Percentiles rank a stretch among this genome's conserved stretches.
Conservation (phyloP, 768 basidiomycete species). For the Russula emetica region DNA sequence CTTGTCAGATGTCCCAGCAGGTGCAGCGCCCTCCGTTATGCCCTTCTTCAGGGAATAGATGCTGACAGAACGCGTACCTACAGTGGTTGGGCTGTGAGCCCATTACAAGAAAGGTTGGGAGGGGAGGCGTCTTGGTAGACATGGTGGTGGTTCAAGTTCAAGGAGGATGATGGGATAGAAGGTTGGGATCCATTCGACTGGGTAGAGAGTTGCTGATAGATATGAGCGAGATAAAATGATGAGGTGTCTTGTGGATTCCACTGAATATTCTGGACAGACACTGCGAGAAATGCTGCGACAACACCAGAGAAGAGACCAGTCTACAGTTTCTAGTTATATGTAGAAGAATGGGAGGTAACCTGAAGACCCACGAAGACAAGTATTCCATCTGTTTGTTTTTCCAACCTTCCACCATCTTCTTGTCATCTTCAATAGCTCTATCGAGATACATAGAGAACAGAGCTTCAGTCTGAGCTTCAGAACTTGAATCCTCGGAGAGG, state of each 20-base stretch:
- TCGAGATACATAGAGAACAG: conserved; percentile 23
- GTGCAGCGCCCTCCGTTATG: too few relatives aligned
- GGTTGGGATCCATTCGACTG: conserved; percentile 3
- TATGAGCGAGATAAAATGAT: conserved; percentile 10
- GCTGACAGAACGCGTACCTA: too few relatives aligned
- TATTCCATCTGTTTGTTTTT: conserved; percentile 21
- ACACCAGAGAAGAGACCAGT: conserved; percentile 25
- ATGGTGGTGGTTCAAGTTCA: too few relatives aligned
- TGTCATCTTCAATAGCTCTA: conserved; percentile 14
- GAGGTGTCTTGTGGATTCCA: conserved; percentile 3
- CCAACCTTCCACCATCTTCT: conserved; percentile 17
- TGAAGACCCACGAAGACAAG: conserved; percentile 16
- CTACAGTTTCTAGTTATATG: not conserved
- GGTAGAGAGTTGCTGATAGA: conserved; percentile 6
- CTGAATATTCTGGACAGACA: conserved; percentile 15
- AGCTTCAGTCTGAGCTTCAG: too few relatives aligned
- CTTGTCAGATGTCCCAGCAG: too few relatives aligned
- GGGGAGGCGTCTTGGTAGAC: too few relatives aligned
- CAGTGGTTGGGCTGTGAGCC: too few relatives aligned
- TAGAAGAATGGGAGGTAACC: not conserved
- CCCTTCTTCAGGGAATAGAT: too few relatives aligned
- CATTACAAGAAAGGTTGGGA: too few relatives aligned
- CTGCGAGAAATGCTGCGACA: conserved; percentile 20
- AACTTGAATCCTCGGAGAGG: too few relatives aligned
- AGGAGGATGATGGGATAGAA: conserved; percentile 4